phyloP scores from a whole-genome alignment of 2,329 filamentous ascomycete genomes.

The Fusarium vanettenii region DNA sequence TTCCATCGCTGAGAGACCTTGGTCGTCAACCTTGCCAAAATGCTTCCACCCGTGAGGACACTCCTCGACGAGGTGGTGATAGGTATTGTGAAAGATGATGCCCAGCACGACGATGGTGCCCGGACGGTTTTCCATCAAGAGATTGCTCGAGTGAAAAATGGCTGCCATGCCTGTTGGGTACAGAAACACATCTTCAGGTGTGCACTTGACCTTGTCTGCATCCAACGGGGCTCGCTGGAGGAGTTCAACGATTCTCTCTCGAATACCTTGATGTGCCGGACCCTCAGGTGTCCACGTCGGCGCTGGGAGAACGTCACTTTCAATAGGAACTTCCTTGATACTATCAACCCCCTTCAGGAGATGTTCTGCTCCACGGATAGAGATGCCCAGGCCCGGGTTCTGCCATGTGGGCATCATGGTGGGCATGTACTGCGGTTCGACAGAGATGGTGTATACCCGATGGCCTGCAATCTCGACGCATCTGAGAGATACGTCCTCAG shows the following conservation, averaged over 20 bases:
- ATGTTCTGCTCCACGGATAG: conserved; percentile 57
- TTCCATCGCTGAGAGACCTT: conserved; percentile 58
- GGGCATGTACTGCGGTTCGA: conserved; percentile 49
- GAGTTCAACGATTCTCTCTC: conserved; percentile 55
- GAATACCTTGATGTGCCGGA: conserved; percentile 51
- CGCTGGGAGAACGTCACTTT: conserved; percentile 37
- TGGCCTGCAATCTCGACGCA: conserved; percentile 56
- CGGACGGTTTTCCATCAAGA: conserved; percentile 49
- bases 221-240: conserved; percentile 55
- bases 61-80: conserved; percentile 60
- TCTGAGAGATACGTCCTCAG: conserved; percentile 51
- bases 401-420: conserved; percentile 58
- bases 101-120: conserved; percentile 59
- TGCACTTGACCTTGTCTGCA: conserved; percentile 39
- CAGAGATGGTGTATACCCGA: conserved; percentile 58
- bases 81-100: conserved; percentile 63
- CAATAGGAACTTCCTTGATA: conserved; percentile 50
- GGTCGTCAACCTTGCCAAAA: conserved; percentile 56
- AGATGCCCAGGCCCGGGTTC: conserved; percentile 59
- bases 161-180: conserved; percentile 67
- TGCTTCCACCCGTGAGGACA: conserved; percentile 58
- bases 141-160: conserved; percentile 57
- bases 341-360: conserved; percentile 52
- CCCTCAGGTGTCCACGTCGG: conserved; percentile 55
- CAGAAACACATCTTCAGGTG: conserved; percentile 59